A percentile compares a stretch with the other conserved stretches of the same genome.
phyloP scores from a whole-genome alignment of 768 basidiomycete genomes.

The Suillus variegatus region DNA sequence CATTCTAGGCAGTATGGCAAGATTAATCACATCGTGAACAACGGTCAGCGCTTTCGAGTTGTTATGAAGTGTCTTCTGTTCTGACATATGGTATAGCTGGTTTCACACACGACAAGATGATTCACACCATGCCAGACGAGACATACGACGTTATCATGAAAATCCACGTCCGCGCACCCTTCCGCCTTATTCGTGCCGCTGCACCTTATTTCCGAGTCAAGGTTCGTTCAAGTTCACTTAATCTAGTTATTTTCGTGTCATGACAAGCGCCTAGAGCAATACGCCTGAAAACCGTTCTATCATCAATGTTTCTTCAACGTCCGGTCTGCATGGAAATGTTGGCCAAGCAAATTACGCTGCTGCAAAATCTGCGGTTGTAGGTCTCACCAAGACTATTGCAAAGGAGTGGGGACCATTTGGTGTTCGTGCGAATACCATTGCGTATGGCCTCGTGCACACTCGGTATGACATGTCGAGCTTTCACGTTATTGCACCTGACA shows the following conservation, averaged over 20 bases:
- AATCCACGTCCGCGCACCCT: constrained; percentile 85
- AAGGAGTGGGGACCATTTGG: constrained; percentile 88
- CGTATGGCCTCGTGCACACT: constrained; percentile 77
- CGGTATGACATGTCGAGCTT: constrained; percentile 41
- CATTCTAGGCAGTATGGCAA: constrained; percentile 64
- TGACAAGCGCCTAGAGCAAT: constrained; percentile 40
- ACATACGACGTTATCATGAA: constrained; percentile 80
- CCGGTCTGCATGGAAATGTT: constrained; percentile 86
- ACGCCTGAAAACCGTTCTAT: constrained; percentile 71
- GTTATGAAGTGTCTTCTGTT: not conserved
- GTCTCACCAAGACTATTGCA: constrained; percentile 81
- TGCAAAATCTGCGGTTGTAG: constrained; percentile 76
- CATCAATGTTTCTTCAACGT: constrained; percentile 79
- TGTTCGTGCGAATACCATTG: constrained; percentile 81
- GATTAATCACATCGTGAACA: constrained; percentile 87
- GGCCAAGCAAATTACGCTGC: constrained; percentile 85
- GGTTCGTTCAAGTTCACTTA: constrained; percentile 28
- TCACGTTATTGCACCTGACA: not conserved
- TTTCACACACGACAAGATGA: constrained; percentile 86
- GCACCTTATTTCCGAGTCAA: constrained; percentile 86
- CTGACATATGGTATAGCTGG: constrained; percentile 44
- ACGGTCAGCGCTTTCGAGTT: constrained; percentile 43
- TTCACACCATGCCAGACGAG: constrained; percentile 84
- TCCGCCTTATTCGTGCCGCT: constrained; percentile 80
- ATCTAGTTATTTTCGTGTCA: not conserved